Evolutionary conservation across 2,329 filamentous ascomycete species (phyloP), one percentile per base, ranked within the genome.

Genomic region (Aspergillus sp.): DNA sequence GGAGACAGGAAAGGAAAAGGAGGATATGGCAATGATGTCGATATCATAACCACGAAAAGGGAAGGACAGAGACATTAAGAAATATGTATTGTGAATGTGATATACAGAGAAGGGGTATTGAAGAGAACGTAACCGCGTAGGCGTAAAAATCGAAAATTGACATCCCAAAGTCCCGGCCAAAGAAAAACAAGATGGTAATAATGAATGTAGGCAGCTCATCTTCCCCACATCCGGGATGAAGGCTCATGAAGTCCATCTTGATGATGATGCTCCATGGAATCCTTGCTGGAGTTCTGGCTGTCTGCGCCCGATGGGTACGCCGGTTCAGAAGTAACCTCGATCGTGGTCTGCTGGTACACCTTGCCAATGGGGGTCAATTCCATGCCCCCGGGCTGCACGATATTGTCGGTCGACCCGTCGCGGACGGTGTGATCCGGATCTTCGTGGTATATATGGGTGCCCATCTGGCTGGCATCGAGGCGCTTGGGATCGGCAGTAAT

Each of bases 321-420:
- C 5, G 62, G 65, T 41, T 71, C 67, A 32, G 55, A 59, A 1
- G 66, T 70, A 46, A 72, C 66, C 48, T 71, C 68, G 44, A 74
- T 71, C 4, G 69, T 73, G 1, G 69, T 73, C 45, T 74, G 57
- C 49, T 71, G 67, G 48, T 71, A 70, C 46, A 74, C 70, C 45
- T 69, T 68, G 12, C 66, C 68, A 30, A 71, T 58, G 3, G 61
- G 57, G 0, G 49, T 45, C 54, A 67, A 52, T 48, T 68, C 68
- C 4, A 64, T 48, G 15, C 41, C 41, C n/a, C 51, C 25, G 27
- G 53, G 47, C n/a, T 60, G 60, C 3, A 69, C 68, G 47, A 77
- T 71, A 17, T 68, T 70, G 17, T 74, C 73, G 4, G 70, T 71
- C 12, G 72, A 76, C 15, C 73, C 71, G 47, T 74, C 72, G 12